These are phyloP conservation scores for Nicotiana benthamiana DNA, from an alignment of 257 asterid genomes.

Conservation along the genomic window DNA sequence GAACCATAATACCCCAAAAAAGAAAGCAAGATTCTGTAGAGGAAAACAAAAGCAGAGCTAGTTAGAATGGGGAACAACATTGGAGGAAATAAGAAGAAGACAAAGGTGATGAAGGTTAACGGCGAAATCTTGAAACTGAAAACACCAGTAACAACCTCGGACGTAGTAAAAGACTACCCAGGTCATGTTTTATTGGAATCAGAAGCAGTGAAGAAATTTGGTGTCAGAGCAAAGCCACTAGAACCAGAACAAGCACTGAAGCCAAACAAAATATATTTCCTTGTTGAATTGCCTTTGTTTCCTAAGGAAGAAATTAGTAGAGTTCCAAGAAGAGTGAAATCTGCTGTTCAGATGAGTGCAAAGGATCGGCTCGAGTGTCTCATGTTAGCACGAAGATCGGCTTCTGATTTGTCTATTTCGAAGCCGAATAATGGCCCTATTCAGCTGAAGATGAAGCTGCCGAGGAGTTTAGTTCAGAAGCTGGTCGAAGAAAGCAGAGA, in stretches of 20 bases:
- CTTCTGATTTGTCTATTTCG: slow-evolving; percentile 7
- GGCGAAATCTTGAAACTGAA: slow-evolving; percentile 54
- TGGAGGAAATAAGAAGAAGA: slow-evolving; percentile 26
- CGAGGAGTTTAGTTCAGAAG: slow-evolving; percentile 37
- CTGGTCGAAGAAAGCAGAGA: slow-evolving; percentile 44
- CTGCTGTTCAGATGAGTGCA: slow-evolving; percentile 29
- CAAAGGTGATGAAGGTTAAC: slow-evolving; percentile 52
- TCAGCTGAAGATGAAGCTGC: slow-evolving; percentile 62
- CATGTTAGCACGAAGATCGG: slow-evolving; percentile 35
- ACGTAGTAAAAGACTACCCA: slow-evolving; percentile 51
- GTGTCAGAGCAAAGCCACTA: slow-evolving; percentile 52
- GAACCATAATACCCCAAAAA: neutral
- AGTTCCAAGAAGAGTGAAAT: slow-evolving; percentile 21
- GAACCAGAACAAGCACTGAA: slow-evolving; percentile 35
- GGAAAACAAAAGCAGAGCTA: neutral
- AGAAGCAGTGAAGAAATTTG: slow-evolving; percentile 36
- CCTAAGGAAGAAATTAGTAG: slow-evolving; percentile 21
- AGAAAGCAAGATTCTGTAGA: neutral
- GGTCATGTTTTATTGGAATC: slow-evolving; percentile 49
- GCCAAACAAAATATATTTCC: slow-evolving; percentile 58
- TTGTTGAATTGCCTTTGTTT: slow-evolving; percentile 53
- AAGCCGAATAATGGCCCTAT: slow-evolving; percentile 17
- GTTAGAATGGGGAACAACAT: slow-evolving; percentile 52
- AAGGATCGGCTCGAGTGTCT: slow-evolving; percentile 44
- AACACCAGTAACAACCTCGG: slow-evolving; percentile 37